Base-by-base conservation (phyloP, 805 yeast species). In the Saccharomycopsis sp. region DNA sequence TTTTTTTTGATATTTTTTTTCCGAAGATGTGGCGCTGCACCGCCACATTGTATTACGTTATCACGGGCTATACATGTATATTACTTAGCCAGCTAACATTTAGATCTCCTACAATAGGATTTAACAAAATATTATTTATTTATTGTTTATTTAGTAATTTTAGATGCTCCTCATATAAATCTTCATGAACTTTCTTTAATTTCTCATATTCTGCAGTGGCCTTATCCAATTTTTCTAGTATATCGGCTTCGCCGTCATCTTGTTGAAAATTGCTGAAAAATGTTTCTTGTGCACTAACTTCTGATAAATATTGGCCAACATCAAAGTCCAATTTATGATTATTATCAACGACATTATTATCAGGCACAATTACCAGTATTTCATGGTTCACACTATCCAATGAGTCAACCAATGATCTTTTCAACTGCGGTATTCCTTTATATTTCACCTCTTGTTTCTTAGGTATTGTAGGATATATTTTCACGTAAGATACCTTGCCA, bases 121-220 rank as follows among this genome's bases (percentile, higher is more conserved):
- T n/a, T n/a, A n/a, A n/a, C n/a, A n/a, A n/a, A n/a, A n/a, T n/a
- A n/a, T 41, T 38, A 46, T 40, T 44, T 46, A 23, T 50, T 44
- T 47, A 47, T 52, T 41, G 46, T 14, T 41, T 46, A 20, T 58
- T 53, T 36, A 65, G 43, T 40, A 70, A 56, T 41, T 67, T 60
- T 22, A 71, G 59, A 53, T 77, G 79, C 47, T 77, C 77, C 17
- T 63, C 59, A 50, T 68, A 70, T 52, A 81, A 63, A 46, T 72
- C 74, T 52, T 80, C 84, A 56, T 82, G 80, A 63, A 75, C 72
- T 22, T 64, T 61, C 58, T 79, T 71, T 50, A 82, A 60, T 24
- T 78, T 79, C 9, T 65, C 62, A 61, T 82, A 81, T 1, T 84
- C 85, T 14, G 66, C 61, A 0, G 79, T 72, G n/a, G 79, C 61